These are phyloP conservation scores for Leccinum variabile DNA, from an alignment of 1,284 basidiomycete species.

Conservation along the genomic window DNA sequence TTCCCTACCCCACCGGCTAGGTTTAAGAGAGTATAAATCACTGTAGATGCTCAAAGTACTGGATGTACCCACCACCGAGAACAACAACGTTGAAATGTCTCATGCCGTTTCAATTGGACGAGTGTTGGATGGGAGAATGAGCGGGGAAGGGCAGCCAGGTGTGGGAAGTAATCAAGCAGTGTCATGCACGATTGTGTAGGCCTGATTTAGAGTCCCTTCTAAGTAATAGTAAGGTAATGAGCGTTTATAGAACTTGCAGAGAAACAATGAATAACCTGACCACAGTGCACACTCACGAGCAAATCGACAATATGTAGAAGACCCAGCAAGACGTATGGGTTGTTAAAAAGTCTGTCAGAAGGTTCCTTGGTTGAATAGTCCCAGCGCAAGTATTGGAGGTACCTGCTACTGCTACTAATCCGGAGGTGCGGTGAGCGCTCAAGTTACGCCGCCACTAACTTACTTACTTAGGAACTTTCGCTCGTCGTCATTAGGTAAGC, in stretches of 20 bases:
- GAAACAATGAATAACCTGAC: not conserved
- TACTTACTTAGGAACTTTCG: not conserved
- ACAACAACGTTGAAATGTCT: constrained; percentile 74
- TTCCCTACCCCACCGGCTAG: constrained; percentile 83
- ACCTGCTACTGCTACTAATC: not conserved
- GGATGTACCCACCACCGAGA: constrained; percentile 60
- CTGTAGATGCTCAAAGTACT: constrained; percentile 6
- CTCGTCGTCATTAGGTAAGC: constrained; percentile 17
- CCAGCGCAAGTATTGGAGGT: not conserved
- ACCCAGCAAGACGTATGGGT: not conserved
- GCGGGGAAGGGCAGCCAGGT: constrained; percentile 15
- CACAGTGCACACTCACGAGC: not conserved
- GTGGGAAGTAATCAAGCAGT: constrained; percentile 28
- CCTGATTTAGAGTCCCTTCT: constrained; percentile 15
- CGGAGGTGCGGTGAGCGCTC: constrained; percentile 5
- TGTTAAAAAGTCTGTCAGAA: not conserved
- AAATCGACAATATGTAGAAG: not conserved
- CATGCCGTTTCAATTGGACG: constrained; percentile 39
- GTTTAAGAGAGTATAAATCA: constrained; percentile 10
- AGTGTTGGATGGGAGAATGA: constrained; percentile 14
- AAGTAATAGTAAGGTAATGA: constrained; percentile 4
- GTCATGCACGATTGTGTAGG: constrained; percentile 16
- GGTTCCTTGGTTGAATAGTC: not conserved
- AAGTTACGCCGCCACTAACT: not conserved
- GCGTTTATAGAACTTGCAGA: not conserved